A percentile compares a stretch with the other conserved stretches of the same genome.
These are phyloP conservation scores for Boletus eberwhitei DNA, from an alignment of 768 basidiomycete genomes.

Conservation along the genomic window DNA sequence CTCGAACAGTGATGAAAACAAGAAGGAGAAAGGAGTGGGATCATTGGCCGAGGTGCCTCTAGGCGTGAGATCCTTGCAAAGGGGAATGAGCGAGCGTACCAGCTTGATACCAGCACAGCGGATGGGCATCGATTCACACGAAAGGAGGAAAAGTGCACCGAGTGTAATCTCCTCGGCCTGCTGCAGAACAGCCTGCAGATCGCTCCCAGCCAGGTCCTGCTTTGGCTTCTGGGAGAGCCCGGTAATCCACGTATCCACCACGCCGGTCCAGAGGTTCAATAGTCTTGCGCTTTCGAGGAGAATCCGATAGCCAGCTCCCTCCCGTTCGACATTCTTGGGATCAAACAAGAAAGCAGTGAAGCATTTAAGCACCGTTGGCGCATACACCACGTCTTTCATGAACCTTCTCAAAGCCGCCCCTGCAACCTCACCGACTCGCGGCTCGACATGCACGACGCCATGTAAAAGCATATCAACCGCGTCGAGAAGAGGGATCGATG, in stretches of 20 bases:
- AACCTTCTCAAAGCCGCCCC: slow-evolving; percentile 67
- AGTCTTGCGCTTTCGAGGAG: slow-evolving; percentile 66
- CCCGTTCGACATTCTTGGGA: slow-evolving; percentile 57
- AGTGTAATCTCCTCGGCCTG: slow-evolving; percentile 64
- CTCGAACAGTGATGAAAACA: slow-evolving; percentile 53
- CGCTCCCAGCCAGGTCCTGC: slow-evolving; percentile 39
- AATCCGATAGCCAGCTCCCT: slow-evolving; percentile 59
- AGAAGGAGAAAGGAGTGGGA: slow-evolving; percentile 28
- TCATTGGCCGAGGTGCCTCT: slow-evolving; percentile 31
- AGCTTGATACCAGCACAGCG: slow-evolving; percentile 62
- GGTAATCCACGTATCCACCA: slow-evolving; percentile 69
- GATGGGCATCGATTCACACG: slow-evolving; percentile 50
- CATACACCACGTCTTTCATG: slow-evolving; percentile 56
- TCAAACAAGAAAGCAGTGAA: slow-evolving; percentile 76
- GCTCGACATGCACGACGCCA: slow-evolving; percentile 84
- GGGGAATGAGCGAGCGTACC: slow-evolving; percentile 51
- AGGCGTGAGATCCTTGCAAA: slow-evolving; percentile 44
- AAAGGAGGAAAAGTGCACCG: slow-evolving; percentile 71
- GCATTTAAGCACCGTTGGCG: slow-evolving; percentile 55
- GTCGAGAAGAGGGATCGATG: slow-evolving; percentile 49
- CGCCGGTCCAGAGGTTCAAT: slow-evolving; percentile 66
- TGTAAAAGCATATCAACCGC: slow-evolving; percentile 76
- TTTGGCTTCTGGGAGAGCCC: slow-evolving; percentile 40
- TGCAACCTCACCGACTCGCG: slow-evolving; percentile 66
- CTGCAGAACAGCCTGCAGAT: slow-evolving; percentile 40